These are phyloP conservation scores for Vachellia collinsii DNA, from an alignment of 306 rosid genomes.

Conservation along the genomic window DNA sequence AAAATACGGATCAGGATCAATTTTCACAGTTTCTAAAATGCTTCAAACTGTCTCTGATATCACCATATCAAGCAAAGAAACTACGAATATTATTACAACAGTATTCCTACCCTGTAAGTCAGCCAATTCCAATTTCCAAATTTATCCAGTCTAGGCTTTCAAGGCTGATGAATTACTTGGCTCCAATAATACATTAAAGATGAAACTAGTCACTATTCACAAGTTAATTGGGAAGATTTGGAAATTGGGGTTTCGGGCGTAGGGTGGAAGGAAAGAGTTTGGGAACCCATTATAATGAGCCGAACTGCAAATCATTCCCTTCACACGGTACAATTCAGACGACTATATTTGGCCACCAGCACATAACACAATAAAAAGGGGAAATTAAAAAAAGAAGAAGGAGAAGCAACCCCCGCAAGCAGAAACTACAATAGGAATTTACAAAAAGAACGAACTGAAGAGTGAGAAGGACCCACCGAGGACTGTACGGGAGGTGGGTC, in stretches of 20 bases:
- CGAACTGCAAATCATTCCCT: neutral
- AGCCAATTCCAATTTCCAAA: conserved; percentile 9
- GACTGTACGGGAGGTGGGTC: conserved; percentile 73
- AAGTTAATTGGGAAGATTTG: neutral
- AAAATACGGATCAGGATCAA: neutral
- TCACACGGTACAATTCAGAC: neutral
- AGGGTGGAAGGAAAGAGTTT: neutral
- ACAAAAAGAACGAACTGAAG: neutral
- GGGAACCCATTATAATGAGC: neutral
- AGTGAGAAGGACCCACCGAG: conserved; percentile 48
- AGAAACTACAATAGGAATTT: neutral
- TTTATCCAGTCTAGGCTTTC: neutral
- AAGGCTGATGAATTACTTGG: neutral
- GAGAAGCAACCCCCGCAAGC: neutral
- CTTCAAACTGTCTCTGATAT: neutral
- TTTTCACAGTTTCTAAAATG: neutral
- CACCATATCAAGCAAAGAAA: neutral
- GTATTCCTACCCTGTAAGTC: neutral
- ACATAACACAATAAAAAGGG: neutral
- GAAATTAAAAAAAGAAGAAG: neutral
- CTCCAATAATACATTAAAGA: neutral
- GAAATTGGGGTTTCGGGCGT: neutral
- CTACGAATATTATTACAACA: neutral
- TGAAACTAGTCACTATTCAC: neutral
- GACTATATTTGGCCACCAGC: neutral